Evolutionary conservation across 2,329 filamentous ascomycete species (phyloP).

Genomic region (Trichoderma guizhouense): DNA sequence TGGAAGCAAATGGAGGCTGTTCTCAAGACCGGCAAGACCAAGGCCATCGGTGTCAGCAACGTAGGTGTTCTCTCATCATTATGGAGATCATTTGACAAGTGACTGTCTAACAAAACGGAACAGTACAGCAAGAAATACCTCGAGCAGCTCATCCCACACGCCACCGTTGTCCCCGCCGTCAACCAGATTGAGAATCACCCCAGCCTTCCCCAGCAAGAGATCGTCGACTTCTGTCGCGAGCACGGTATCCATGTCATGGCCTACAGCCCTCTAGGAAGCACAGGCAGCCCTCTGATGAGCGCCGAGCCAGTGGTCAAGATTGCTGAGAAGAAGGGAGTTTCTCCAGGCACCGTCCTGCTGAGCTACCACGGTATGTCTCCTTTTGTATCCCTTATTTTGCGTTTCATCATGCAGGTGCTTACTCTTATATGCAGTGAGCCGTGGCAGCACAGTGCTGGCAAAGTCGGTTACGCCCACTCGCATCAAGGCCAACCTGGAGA

Average conservation of each 20-base stretch:
- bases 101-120: not conserved
- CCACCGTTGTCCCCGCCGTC: slow-evolving; percentile 58
- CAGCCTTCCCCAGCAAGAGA: slow-evolving; percentile 66
- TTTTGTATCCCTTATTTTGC: not conserved
- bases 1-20: slow-evolving; percentile 75
- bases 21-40: slow-evolving; percentile 55
- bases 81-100: too few relatives aligned
- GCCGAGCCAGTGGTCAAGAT: slow-evolving; percentile 61
- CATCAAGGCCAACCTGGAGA: slow-evolving; percentile 67
- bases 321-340: slow-evolving; percentile 60
- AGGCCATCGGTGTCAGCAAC: slow-evolving; percentile 55
- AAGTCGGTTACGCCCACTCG: slow-evolving; percentile 67
- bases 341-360: slow-evolving; percentile 61
- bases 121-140: slow-evolving; percentile 56
- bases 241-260: slow-evolving; percentile 71
- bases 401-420: not conserved
- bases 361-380: slow-evolving; percentile 65
- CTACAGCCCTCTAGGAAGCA: slow-evolving; percentile 65
- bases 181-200: slow-evolving; percentile 77
- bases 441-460: slow-evolving; percentile 67
- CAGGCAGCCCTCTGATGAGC: slow-evolving; percentile 61
- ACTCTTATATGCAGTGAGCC: slow-evolving; percentile 49
- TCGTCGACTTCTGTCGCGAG: slow-evolving; percentile 64
- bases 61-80: slow-evolving; percentile 28
- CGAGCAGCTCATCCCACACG: slow-evolving; percentile 49